Base-by-base conservation (phyloP, 345 rosid genomes). In the Angophora floribunda region DNA sequence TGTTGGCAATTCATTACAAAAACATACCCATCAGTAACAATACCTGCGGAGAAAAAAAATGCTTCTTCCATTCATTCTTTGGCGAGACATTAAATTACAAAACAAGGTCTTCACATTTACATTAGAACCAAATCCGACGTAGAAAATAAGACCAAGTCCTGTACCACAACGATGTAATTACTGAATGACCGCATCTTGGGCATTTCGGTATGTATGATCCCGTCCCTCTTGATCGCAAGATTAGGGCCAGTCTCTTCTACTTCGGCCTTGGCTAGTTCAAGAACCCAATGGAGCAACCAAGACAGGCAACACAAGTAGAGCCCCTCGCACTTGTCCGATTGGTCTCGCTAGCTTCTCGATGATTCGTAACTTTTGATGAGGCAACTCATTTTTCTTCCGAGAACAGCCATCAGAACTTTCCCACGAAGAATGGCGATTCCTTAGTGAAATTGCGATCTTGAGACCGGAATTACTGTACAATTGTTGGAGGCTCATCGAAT, bases 301-400 rank as follows among this genome's bases (percentile, higher is more conserved):
- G 47, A 24, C 7, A 13, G 36, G 82, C 47, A 70, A 9, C 26
- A 1, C 82, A 36, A 70, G 47, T 70, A 17, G 82, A 70, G 1
- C 2, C 47, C 11, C 13, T 70, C 17, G 24, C 47, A 4, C 47
- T 70, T 13, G 22, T 70, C 80, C 4, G 13, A 6, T 70, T 3
- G 4, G 26, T 70, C 82, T 70, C 47, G 7, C 82, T 12, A 70
- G 26, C 14, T 70, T 70, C 24, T 17, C 36, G 47, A 36, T 36
- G 17, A 15, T 63, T n/a, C 41, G 36, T 13, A 63, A 63, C 75
- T 63, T 63, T 63, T 19, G 32, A 63, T 2, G 4, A 36, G 2
- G 26, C 82, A 1, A 17, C 7, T 4, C 82, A 0, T 0, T 1
- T 36, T 9, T 19, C 47, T 36, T 41, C 26, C 47, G 2, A 70